Evolutionary conservation across 2,329 filamentous ascomycete genomes (phyloP), one percentile per base, ranked within the genome.

Genomic region (Xylaria sp.): DNA sequence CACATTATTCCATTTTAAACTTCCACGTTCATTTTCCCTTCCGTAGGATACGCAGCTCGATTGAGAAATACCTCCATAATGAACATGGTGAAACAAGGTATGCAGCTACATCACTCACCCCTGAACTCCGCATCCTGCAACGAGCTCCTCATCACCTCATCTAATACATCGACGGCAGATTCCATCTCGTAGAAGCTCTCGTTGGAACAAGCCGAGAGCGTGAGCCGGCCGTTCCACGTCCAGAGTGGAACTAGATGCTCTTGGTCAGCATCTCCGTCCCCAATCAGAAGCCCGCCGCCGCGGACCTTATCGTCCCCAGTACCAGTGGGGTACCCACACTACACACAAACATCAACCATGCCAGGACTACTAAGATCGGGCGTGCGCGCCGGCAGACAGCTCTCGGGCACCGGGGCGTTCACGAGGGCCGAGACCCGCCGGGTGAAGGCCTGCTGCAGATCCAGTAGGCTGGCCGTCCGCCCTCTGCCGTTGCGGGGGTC

Each of bases 331-430:
- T 7, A 22, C 7, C 13, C 20, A 39, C 64, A 61, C 20, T 52
- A 26, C 4, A 19, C 41, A 44, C 59, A 44, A 9, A 64, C 20
- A 21, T 62, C 56, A 9, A 64, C 18, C 40, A 52, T 63, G 0
- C 61, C 61, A 7, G 63, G 40, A 24, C 60, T 63, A 26, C 63
- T 64, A 19, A 65, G 44, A 13, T 60, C 60, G 4, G 60, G 63
- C 6, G 54, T 58, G 51, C 64, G 53, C 2, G 52, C 40, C 4
- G 43, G 56, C 11, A 58, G 63, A 1, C 58, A 41, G 2, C 48
- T 53, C 9, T 48, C 43, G 2, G 54, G 51, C 1, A 49, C 7
- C 17, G 55, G 55, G 1, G 49, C 24, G 17, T 18, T 42, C 20
- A 60, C 56, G 13, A 63, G 44, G 4, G 24, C 40, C 19, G 52